Conservation (phyloP, 164 flowering plant species). For the Annona squamosa region DNA sequence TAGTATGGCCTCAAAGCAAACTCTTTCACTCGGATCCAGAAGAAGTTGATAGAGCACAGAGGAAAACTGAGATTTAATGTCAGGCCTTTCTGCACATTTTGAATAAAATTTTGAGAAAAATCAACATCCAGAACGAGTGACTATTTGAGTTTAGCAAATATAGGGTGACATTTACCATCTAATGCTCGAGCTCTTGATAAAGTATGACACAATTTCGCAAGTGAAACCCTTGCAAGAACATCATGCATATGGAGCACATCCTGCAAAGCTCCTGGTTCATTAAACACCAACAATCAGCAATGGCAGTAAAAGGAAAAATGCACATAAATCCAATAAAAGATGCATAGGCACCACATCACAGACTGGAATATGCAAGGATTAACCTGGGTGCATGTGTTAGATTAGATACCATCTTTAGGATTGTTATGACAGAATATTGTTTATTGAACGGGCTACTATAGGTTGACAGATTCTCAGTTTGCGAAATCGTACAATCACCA, state of each 20-base stretch:
- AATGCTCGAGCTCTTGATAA: conserved; percentile 84
- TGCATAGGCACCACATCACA: background rate
- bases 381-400: background rate
- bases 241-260: conserved; percentile 96
- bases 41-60: conserved; percentile 93
- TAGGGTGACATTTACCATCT: conserved; percentile 53
- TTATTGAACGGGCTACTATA: background rate
- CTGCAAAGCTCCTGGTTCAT: conserved; percentile 77
- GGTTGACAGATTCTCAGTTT: background rate
- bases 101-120: conserved; percentile 6
- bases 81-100: conserved; percentile 73
- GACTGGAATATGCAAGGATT: background rate
- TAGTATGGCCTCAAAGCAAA: conserved; percentile 93
- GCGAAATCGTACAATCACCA: background rate
- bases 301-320: background rate
- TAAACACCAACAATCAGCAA: conserved; percentile 8
- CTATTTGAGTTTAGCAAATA: background rate
- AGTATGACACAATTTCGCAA: conserved; percentile 83
- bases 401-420: background rate
- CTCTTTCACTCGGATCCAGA: conserved; percentile 97
- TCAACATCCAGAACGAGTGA: background rate
- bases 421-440: background rate
- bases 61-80: conserved; percentile 80
- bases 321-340: background rate
- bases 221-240: conserved; percentile 95